Conservation (phyloP, 164 flowering plant species). For the Chimonanthus salicifolius region DNA sequence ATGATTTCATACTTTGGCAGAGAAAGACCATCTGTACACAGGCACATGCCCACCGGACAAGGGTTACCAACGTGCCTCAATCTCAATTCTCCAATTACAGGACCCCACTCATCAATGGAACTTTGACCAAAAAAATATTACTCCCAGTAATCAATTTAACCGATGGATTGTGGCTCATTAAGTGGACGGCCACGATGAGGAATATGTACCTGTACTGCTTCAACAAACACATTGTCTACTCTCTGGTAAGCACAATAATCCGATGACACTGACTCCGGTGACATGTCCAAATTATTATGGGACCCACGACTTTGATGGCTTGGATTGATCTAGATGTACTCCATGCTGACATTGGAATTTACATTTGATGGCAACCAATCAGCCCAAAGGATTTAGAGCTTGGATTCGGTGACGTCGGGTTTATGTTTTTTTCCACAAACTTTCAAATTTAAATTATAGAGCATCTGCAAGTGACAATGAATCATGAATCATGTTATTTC, state of each 20-base stretch:
- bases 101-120: too few relatives aligned
- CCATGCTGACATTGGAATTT: not conserved
- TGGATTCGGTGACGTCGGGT: too few relatives aligned
- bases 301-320: constrained; percentile 1
- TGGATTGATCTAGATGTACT: not conserved
- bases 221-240: not conserved
- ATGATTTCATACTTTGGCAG: not conserved
- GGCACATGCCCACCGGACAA: not conserved
- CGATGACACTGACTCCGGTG: not conserved
- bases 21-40: not conserved
- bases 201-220: not conserved
- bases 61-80: not conserved
- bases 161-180: not conserved
- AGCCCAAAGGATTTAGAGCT: too few relatives aligned
- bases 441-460: too few relatives aligned
- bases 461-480: too few relatives aligned
- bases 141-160: not conserved
- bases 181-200: not conserved
- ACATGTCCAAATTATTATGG: not conserved
- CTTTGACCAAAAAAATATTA: not conserved
- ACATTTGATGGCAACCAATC: not conserved
- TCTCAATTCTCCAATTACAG: not conserved
- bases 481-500: too few relatives aligned
- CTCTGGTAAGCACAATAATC: not conserved
- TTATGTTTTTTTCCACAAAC: too few relatives aligned